phyloP scores from a whole-genome alignment of 176 grass and related monocot species.

The Aegilops speltoides region DNA sequence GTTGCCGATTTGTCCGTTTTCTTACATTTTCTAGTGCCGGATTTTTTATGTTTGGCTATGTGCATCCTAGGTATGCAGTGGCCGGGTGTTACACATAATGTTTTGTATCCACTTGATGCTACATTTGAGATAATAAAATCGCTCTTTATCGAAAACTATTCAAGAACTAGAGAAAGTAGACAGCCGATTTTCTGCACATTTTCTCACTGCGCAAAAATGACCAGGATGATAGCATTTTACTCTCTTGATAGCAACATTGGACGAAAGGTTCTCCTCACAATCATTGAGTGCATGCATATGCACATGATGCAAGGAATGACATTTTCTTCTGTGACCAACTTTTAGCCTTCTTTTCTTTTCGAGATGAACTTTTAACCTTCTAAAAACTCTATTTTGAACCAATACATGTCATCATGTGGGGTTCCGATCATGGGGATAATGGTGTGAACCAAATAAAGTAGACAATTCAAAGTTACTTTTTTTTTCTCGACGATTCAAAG shows the following conservation, averaged over 20 bases:
- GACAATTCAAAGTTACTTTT: neutral
- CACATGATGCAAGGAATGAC: neutral
- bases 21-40: too few relatives aligned
- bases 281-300: neutral
- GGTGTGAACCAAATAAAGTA: slow-evolving; percentile 4
- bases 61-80: too few relatives aligned
- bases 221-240: neutral
- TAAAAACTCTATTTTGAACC: neutral
- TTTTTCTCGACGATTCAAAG: neutral
- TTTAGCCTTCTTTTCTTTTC: too few relatives aligned
- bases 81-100: too few relatives aligned
- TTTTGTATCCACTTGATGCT: too few relatives aligned
- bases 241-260: slow-evolving; percentile 8
- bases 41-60: too few relatives aligned
- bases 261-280: neutral
- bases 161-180: neutral
- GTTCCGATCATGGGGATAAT: neutral
- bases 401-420: neutral
- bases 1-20: too few relatives aligned
- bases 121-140: too few relatives aligned
- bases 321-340: too few relatives aligned
- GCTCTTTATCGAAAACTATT: neutral
- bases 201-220: neutral
- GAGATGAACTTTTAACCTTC: neutral
- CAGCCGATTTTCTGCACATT: neutral